phyloP scores from a whole-genome alignment of 192 early-diverging fungal species.

The Dimargaris cristalligena region DNA sequence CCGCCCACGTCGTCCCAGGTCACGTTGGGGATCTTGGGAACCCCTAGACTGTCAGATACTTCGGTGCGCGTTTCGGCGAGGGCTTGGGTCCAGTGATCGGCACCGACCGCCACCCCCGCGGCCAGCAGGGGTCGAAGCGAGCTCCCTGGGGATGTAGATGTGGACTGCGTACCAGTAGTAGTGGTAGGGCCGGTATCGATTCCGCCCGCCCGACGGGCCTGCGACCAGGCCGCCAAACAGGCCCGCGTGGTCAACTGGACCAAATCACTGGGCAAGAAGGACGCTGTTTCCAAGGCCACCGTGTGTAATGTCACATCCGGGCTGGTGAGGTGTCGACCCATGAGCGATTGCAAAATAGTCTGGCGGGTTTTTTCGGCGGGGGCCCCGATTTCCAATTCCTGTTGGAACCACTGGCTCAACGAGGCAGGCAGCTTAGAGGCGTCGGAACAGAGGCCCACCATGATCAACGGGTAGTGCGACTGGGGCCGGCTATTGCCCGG shows the following conservation, averaged over 20 bases:
- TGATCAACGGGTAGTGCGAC: conserved; percentile 53
- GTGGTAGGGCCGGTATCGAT: too few relatives aligned
- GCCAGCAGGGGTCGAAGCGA: conserved; percentile 33
- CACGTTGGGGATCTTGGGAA: conserved; percentile 95
- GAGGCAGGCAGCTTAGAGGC: conserved; percentile 63
- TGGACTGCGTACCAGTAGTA: neutral
- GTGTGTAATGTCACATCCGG: conserved; percentile 56
- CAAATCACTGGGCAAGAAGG: conserved; percentile 74
- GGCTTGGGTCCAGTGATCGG: conserved; percentile 63
- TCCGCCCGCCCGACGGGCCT: conserved; percentile 21
- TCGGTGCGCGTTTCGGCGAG: conserved; percentile 58
- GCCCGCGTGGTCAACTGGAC: conserved; percentile 58
- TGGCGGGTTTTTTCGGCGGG: conserved; percentile 51
- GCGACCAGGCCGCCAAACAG: conserved; percentile 40
- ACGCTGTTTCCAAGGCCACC: conserved; percentile 83
- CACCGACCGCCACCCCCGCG: conserved; percentile 59
- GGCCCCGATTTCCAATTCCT: conserved; percentile 55
- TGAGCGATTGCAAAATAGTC: conserved; percentile 42
- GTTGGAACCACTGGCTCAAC: conserved; percentile 60
- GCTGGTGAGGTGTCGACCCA: conserved; percentile 35
- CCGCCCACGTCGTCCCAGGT: conserved; percentile 98
- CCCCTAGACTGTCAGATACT: conserved; percentile 85
- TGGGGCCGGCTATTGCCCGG: conserved; percentile 13
- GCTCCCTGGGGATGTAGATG: neutral
- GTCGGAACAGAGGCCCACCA: conserved; percentile 61